Conservation (phyloP, 768 basidiomycete species). For the Pilatotrama ljubarskyi region DNA sequence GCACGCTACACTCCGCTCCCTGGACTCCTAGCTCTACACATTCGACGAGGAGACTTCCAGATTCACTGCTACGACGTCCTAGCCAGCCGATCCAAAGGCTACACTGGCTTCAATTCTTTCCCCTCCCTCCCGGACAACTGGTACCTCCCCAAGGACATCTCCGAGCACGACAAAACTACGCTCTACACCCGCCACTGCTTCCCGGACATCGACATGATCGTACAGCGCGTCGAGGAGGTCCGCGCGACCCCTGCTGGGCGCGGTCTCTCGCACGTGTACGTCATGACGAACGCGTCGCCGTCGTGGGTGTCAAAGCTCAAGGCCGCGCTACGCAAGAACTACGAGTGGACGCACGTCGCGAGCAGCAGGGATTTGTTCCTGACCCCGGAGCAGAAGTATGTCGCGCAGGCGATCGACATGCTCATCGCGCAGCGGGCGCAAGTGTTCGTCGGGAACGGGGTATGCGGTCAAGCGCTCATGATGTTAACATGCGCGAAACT, state of each 20-base stretch:
- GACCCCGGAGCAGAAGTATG: slow-evolving; percentile 42
- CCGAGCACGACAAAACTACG: slow-evolving; percentile 26
- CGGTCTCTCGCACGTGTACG: slow-evolving; percentile 40
- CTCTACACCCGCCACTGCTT: slow-evolving; percentile 43
- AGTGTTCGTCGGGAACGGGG: slow-evolving; percentile 54
- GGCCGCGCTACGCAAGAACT: slow-evolving; percentile 29
- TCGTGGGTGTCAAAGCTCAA: slow-evolving; percentile 44
- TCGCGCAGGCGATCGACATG: slow-evolving; percentile 53
- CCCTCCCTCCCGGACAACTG: slow-evolving; percentile 42
- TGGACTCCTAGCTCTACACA: slow-evolving; percentile 48
- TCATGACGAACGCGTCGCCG: slow-evolving; percentile 47
- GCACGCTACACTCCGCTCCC: slow-evolving; percentile 25
- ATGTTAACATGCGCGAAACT: neutral
- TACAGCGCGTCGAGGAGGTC: slow-evolving; percentile 37
- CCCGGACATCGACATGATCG: slow-evolving; percentile 42
- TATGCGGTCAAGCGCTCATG: slow-evolving; percentile 25
- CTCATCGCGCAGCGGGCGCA: slow-evolving; percentile 46
- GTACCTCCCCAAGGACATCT: slow-evolving; percentile 31
- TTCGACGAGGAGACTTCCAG: slow-evolving; percentile 51
- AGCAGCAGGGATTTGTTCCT: slow-evolving; percentile 44
- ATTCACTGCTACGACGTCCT: slow-evolving; percentile 42
- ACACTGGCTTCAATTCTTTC: slow-evolving; percentile 46
- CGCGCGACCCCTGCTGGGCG: slow-evolving; percentile 25
- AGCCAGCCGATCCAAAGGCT: slow-evolving; percentile 34
- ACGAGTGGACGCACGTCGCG: slow-evolving; percentile 40